A percentile compares a stretch with the other conserved stretches of the same genome.
These are phyloP conservation scores for Phytophthora hibernalis DNA, from an alignment of 352 stramenopile genomes.

Conservation along the genomic window DNA sequence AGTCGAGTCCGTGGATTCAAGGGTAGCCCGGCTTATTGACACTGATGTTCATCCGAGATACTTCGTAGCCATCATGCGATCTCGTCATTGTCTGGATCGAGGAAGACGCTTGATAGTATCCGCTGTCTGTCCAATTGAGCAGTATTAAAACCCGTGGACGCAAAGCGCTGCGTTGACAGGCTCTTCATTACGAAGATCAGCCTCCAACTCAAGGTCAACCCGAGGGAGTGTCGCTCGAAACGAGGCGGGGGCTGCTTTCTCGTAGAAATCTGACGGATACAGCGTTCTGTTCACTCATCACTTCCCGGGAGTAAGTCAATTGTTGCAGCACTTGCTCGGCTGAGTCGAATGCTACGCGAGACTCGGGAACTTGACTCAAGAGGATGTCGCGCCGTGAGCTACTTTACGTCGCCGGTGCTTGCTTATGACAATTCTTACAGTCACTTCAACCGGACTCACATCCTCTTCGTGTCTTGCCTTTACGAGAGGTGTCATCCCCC, in stretches of 20 bases:
- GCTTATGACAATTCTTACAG: conserved; percentile 13
- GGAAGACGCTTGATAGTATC: too few species aligned
- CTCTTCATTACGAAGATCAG: not conserved
- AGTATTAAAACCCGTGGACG: too few species aligned
- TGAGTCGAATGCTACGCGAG: conserved; percentile 6
- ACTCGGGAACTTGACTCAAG: conserved; percentile 8
- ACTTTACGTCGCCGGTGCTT: conserved; percentile 13
- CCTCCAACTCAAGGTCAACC: not conserved
- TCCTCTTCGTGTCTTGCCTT: conserved; percentile 12
- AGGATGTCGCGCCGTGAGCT: conserved; percentile 14
- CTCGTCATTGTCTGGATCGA: too few species aligned
- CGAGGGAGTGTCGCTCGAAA: not conserved
- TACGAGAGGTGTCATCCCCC: conserved; percentile 14
- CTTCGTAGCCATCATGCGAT: too few species aligned
- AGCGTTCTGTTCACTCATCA: conserved; percentile 23
- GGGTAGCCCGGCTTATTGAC: too few species aligned
- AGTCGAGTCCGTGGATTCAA: too few species aligned
- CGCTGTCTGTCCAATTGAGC: too few species aligned
- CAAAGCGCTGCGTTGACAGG: too few species aligned
- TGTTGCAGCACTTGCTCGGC: not conserved
- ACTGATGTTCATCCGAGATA: too few species aligned
- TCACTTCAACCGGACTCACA: conserved; percentile 17
- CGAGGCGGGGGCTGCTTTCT: too few species aligned
- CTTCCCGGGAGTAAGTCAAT: not conserved
- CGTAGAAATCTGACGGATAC: conserved; percentile 22